These are phyloP conservation scores for Cladosporium austrohemisphaericum DNA, from an alignment of 2,329 filamentous ascomycete genomes.

Conservation along the genomic window DNA sequence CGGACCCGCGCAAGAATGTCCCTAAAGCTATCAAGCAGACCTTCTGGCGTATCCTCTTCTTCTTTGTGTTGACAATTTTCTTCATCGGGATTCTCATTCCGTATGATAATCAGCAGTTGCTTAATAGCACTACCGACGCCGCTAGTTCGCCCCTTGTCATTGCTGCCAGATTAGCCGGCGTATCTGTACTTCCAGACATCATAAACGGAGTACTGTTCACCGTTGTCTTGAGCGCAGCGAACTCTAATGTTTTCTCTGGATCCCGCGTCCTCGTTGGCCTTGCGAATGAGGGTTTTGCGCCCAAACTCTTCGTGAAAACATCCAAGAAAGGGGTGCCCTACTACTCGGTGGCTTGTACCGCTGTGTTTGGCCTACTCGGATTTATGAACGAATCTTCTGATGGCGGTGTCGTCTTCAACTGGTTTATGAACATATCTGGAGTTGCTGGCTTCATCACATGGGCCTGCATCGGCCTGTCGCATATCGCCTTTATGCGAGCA, in stretches of 20 bases:
- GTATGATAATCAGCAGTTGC: slow-evolving; percentile 34
- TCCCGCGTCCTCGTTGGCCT: slow-evolving; percentile 66
- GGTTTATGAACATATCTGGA: slow-evolving; percentile 69
- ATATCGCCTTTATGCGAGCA: slow-evolving; percentile 68
- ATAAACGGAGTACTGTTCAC: slow-evolving; percentile 72
- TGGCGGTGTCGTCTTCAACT: slow-evolving; percentile 65
- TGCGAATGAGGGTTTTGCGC: slow-evolving; percentile 57
- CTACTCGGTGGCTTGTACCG: slow-evolving; percentile 65
- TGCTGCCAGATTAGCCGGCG: slow-evolving; percentile 58
- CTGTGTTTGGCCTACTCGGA: slow-evolving; percentile 65
- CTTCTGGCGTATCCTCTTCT: slow-evolving; percentile 36
- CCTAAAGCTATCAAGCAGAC: slow-evolving; percentile 35
- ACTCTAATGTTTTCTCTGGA: slow-evolving; percentile 65
- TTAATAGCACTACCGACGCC: slow-evolving; percentile 38
- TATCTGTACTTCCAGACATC: slow-evolving; percentile 57
- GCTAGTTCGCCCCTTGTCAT: slow-evolving; percentile 65
- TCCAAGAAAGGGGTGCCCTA: slow-evolving; percentile 66
- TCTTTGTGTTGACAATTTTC: slow-evolving; percentile 37
- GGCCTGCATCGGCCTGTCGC: slow-evolving; percentile 64
- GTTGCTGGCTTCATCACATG: slow-evolving; percentile 74
- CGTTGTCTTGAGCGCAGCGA: slow-evolving; percentile 65
- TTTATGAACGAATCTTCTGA: slow-evolving; percentile 71
- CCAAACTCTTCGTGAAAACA: slow-evolving; percentile 53
- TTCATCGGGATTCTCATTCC: slow-evolving; percentile 35
- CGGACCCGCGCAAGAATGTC: slow-evolving; percentile 48